Base-by-base conservation (phyloP, 441 rosid genomes). In the Syzygium malaccense region DNA sequence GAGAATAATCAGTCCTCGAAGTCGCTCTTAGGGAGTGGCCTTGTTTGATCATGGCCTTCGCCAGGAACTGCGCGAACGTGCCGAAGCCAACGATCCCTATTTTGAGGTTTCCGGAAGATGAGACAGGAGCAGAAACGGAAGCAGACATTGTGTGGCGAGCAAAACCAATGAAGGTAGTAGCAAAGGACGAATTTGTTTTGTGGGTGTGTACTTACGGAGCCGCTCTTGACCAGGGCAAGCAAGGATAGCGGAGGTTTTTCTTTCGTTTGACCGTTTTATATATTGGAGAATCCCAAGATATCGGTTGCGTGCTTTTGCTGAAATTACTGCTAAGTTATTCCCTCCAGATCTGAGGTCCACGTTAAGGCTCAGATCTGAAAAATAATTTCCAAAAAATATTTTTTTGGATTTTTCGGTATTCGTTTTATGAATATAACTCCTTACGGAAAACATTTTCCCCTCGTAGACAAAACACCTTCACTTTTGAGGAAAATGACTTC, bases 81-180 rank as follows among this genome's bases (percentile, higher is more conserved):
- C 97, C 97, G 78, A 94, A 93, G 30, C 96, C 97, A 19, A 95
- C 66, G 6, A 95, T 91, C 18, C 95, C 97, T 14, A 95, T 89
- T 85, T 90, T 92, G 57, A 94, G 92, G 64, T 54, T 54, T 85
- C 87, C 86, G 14, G 91, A 57, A 28, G 90, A 26, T 3, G 90
- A 86, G 26, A 85, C 23, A 33, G 91, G 79, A 53, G 90, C 55
- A 48, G 93, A 55, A 11, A 37, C 83, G 45, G 87, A 55, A 55
- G 88, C 60, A 53, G 93, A 90, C 93, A 93, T 93, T 86, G 85
- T 25, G 56, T 8, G 75, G 53, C 41, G 53, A 41, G 83, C 83
- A 26, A 13, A 41, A 6, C 51, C 53, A 33, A 75, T 23, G 83
- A 25, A 41, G 53, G 83, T 75, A 23, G 83, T 23, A 12, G 83